phyloP scores from a whole-genome alignment of 192 early-diverging fungal species.

The Coemansia sp. region DNA sequence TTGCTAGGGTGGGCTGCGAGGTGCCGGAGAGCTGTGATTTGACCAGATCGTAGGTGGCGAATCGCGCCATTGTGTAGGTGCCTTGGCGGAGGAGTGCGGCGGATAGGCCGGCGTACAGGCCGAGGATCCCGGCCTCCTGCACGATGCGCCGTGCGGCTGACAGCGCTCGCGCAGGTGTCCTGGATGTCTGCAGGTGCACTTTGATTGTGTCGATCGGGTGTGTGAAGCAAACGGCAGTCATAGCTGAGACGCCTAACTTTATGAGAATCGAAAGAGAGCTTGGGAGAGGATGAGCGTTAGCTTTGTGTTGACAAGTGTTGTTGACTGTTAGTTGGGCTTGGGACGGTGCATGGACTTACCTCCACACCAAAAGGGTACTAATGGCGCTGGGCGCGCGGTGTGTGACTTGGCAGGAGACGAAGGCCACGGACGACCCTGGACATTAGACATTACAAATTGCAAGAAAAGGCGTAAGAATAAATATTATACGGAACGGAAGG shows the following conservation, averaged over 20 bases:
- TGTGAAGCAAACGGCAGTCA: slow-evolving; percentile 58
- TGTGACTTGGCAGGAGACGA: no score
- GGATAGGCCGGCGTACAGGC: slow-evolving; percentile 75
- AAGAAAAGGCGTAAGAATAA: no score
- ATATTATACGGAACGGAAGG: no score
- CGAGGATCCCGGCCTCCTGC: slow-evolving; percentile 72
- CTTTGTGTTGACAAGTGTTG: background rate
- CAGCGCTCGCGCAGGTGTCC: slow-evolving; percentile 42
- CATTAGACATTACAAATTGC: no score
- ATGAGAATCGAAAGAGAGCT: no score
- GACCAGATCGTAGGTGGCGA: slow-evolving; percentile 67
- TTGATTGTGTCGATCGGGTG: slow-evolving; percentile 87
- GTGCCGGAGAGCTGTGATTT: slow-evolving; percentile 24
- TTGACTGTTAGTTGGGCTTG: background rate
- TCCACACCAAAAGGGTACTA: slow-evolving; percentile 53
- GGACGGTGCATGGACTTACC: slow-evolving; percentile 11
- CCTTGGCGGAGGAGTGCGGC: slow-evolving; percentile 72
- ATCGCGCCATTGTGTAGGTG: slow-evolving; percentile 78
- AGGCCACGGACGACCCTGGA: no score
- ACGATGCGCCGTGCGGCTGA: slow-evolving; percentile 63
- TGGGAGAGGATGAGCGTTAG: no score
- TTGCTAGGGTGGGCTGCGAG: slow-evolving; percentile 1
- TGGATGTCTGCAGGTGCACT: slow-evolving; percentile 83
- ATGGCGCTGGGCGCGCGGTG: slow-evolving; percentile 4
- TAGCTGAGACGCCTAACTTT: slow-evolving; percentile 41